These are phyloP conservation scores for Quercus parvula DNA, from an alignment of 306 rosid species.

Conservation along the genomic window DNA sequence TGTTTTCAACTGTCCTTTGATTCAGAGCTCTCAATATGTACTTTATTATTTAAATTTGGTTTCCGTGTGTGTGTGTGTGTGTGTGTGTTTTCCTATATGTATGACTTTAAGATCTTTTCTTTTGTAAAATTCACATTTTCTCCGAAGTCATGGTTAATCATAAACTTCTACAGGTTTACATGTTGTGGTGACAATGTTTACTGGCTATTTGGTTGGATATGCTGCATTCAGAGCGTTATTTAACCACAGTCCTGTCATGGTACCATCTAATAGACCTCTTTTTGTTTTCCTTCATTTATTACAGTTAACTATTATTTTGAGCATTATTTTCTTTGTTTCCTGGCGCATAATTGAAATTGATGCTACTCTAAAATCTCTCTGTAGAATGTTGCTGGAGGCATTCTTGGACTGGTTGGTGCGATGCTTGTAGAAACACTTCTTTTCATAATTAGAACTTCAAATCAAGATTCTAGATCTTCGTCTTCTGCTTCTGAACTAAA, in stretches of 20 bases:
- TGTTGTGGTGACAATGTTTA: constrained; percentile 73
- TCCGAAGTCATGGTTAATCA: constrained; percentile 9
- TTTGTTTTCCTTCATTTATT: neutral
- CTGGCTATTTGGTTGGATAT: constrained; percentile 81
- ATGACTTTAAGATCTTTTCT: neutral
- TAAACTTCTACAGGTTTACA: constrained; percentile 66
- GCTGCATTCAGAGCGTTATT: constrained; percentile 81
- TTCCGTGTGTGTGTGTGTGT: neutral
- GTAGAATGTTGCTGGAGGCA: constrained; percentile 93
- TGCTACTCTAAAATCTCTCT: neutral
- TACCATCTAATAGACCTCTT: constrained; percentile 16
- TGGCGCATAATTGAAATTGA: neutral
- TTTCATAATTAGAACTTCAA: constrained; percentile 61
- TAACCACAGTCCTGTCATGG: constrained; percentile 74
- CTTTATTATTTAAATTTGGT: neutral
- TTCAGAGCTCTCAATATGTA: too few species aligned
- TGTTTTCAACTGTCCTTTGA: too few species aligned
- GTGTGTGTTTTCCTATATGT: neutral
- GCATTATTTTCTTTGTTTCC: neutral
- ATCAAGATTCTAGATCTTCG: constrained; percentile 36
- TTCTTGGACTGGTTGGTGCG: constrained; percentile 75
- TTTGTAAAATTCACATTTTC: neutral
- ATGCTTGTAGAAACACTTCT: constrained; percentile 94
- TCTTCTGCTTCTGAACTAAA: constrained; percentile 46
- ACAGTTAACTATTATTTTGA: neutral